Evolutionary conservation across 768 basidiomycete genomes (phyloP), one percentile per base, ranked within the genome.

Genomic region (Gymnopilus junonius): DNA sequence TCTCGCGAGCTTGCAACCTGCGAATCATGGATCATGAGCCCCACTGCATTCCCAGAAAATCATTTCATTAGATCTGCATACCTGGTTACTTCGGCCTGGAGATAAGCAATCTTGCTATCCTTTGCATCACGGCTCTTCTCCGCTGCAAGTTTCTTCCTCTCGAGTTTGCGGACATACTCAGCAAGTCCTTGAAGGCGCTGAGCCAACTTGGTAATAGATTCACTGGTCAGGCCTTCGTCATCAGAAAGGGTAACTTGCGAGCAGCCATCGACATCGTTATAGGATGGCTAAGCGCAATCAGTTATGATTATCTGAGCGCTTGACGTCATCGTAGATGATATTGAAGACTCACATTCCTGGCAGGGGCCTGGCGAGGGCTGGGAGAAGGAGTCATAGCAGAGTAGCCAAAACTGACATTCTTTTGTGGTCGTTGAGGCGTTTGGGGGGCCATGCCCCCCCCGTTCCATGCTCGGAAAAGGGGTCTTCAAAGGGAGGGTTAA

Each of bases 131-230:
- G 60, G 39, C 67, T 69, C 54, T 35, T 67, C 21, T 68, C 67
- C 42, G 68, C 67, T 1, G 71, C 73, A 10, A 64, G 37, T 48
- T 61, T 62, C 43, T 59, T 63, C 43, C 67, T 63, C 31, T 72
- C 71, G 20, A 74, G 63, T 40, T 70, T 70, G 15, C 67, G 67
- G 15, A 74, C 59, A 25, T 70, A 65, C 1, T 64, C 67, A 17
- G 70, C 64, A 8, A 66, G 15, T 23, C 54, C 45, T 6, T 29
- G 57, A 17, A 69, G 60, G 23, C 45, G 39, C 5, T 40, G n/a
- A 8, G 70, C 23, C 48, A 68, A 61, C 12, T 48, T 58, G 4
- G 61, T 57, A n/a, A 70, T 61, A 14, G 55, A 55, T 25, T 66
- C 66, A 6, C 58, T 63, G 31, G 55, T 65, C 21, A 62, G 55